phyloP scores from a whole-genome alignment of 208 protist genomes.

The Wallacemonas sp. region DNA sequence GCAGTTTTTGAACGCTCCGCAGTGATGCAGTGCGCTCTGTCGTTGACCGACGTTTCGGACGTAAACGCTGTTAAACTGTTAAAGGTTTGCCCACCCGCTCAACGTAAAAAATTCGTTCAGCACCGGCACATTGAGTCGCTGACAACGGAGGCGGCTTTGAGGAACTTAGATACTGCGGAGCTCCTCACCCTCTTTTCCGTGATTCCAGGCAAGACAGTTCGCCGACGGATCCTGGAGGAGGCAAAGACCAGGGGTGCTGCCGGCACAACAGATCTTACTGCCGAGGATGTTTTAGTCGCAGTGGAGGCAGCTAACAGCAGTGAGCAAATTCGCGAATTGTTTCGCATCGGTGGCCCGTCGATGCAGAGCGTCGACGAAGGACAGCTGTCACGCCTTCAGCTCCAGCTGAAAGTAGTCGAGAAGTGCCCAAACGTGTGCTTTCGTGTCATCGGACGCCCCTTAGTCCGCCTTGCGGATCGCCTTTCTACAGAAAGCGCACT shows the following conservation, averaged over 20 bases:
- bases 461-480: conserved; percentile 26
- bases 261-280: conserved; percentile 16
- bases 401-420: conserved; percentile 21
- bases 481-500: conserved; percentile 52
- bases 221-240: not conserved
- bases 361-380: conserved; percentile 36
- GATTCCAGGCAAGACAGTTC: not conserved
- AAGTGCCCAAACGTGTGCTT: conserved; percentile 52
- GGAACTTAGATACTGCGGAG: not conserved
- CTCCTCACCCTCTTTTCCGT: conserved; percentile 2
- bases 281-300: conserved; percentile 51
- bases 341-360: conserved; percentile 21
- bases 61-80: not conserved
- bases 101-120: not conserved
- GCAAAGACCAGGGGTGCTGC: conserved; percentile 12
- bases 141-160: not conserved
- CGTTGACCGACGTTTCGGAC: not conserved
- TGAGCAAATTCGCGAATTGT: conserved; percentile 33
- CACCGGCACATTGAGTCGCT: not conserved
- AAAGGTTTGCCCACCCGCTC: not conserved
- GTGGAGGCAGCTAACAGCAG: conserved; percentile 31
- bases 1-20: not conserved
- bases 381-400: conserved; percentile 60
- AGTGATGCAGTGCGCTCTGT: not conserved
- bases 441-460: conserved; percentile 42